Conservation (phyloP, 257 asterid genomes). For the Solanum bulbocastanum region DNA sequence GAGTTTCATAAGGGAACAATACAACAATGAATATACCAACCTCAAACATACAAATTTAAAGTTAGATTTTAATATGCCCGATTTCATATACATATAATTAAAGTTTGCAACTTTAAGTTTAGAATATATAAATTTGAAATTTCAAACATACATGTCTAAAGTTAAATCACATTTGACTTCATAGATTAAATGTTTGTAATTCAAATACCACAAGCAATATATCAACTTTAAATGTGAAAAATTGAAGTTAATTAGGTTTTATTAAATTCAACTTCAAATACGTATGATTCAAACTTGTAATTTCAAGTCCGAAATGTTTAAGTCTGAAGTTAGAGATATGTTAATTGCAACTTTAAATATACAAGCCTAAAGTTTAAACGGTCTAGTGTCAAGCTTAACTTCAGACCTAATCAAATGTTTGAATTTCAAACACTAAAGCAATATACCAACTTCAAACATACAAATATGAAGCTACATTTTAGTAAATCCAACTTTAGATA, state of each 20-base stretch:
- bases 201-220: not conserved
- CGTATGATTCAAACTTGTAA: not conserved
- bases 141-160: not conserved
- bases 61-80: too few species aligned
- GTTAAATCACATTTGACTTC: not conserved
- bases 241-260: not conserved
- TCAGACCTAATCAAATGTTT: not conserved
- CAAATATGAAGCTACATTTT: not conserved
- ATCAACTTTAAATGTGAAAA: not conserved
- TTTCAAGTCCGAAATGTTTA: accelerated
- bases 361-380: not conserved
- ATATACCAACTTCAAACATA: not conserved
- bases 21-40: not conserved
- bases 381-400: not conserved
- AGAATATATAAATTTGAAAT: not conserved
- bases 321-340: not conserved
- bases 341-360: not conserved
- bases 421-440: not conserved
- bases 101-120: not conserved
- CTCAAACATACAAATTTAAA: not conserved
- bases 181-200: not conserved
- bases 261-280: not conserved
- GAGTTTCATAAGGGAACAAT: not conserved
- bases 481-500: not conserved
- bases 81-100: not conserved